Evolutionary conservation across 305 asterid species (phyloP).

Genomic region (Stenogyne calaminthoides): DNA sequence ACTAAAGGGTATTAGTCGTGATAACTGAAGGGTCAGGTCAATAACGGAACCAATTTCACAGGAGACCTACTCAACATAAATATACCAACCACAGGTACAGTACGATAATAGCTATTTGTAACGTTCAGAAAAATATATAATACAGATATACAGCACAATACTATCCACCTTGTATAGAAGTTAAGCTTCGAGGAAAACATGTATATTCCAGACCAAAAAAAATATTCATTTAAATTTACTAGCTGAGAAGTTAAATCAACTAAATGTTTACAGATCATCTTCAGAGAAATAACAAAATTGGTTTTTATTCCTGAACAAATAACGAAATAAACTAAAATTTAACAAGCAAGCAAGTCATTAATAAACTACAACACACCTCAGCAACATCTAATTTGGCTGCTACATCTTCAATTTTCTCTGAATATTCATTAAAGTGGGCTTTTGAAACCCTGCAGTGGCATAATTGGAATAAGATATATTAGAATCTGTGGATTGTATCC

Average conservation of each 20-base stretch:
- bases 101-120: background rate
- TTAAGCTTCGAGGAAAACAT: conserved; percentile 3
- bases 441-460: conserved; percentile 62
- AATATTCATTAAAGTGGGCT: conserved; percentile 65
- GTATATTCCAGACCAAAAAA: background rate
- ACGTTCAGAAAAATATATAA: background rate
- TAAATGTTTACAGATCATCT: background rate
- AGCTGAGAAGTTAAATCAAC: background rate
- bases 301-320: background rate
- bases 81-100: background rate
- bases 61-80: no score
- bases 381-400: conserved; percentile 63
- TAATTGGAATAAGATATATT: background rate
- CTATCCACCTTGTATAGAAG: background rate
- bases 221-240: conserved; percentile 1
- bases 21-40: no score
- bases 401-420: conserved; percentile 74
- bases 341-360: conserved; percentile 8
- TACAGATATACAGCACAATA: conserved; percentile 9
- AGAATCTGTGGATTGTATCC: background rate
- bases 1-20: no score
- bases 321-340: background rate
- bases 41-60: no score
- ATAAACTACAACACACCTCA: conserved; percentile 43
- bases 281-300: background rate